phyloP scores from a whole-genome alignment of 345 rosid genomes.

The Populus deltoides region DNA sequence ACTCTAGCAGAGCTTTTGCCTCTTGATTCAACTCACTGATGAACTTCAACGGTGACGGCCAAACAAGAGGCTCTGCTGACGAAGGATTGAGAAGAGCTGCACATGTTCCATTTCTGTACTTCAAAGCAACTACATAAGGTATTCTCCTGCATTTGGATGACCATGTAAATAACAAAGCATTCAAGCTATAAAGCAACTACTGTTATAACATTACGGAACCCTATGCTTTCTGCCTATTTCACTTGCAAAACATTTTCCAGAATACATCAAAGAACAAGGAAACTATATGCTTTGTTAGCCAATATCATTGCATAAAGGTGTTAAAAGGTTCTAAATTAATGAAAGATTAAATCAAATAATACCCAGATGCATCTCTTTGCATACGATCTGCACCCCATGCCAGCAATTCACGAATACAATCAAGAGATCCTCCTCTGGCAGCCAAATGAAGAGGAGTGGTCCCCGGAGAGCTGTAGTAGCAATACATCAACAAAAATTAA shows the following conservation, averaged over 20 bases:
- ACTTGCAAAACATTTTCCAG: neutral
- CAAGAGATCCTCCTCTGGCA: conserved; percentile 96
- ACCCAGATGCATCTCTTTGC: conserved; percentile 96
- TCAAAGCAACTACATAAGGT: conserved; percentile 76
- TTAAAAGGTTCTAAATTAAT: neutral
- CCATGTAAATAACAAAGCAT: neutral
- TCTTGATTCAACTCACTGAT: conserved; percentile 87
- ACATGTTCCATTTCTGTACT: conserved; percentile 77
- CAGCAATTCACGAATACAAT: conserved; percentile 78
- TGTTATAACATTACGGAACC: neutral
- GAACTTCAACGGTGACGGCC: conserved; percentile 98
- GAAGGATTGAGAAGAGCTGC: conserved; percentile 86
- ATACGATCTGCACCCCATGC: conserved; percentile 99
- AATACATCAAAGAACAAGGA: neutral
- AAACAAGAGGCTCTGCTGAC: conserved; percentile 92
- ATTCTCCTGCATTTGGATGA: conserved; percentile 61
- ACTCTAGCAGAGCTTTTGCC: conserved; percentile 73
- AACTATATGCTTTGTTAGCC: neutral
- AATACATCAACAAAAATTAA: conserved; percentile 17
- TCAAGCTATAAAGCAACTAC: neutral
- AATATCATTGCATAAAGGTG: neutral
- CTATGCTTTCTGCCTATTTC: neutral
- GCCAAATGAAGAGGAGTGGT: conserved; percentile 99
- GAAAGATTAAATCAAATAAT: conserved; percentile 1
- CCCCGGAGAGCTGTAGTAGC: conserved; percentile 63